Evolutionary conservation across 495 filamentous ascomycete species (phyloP), one percentile per base, ranked within the genome.

Genomic region (Massariosphaeria phaeospora): DNA sequence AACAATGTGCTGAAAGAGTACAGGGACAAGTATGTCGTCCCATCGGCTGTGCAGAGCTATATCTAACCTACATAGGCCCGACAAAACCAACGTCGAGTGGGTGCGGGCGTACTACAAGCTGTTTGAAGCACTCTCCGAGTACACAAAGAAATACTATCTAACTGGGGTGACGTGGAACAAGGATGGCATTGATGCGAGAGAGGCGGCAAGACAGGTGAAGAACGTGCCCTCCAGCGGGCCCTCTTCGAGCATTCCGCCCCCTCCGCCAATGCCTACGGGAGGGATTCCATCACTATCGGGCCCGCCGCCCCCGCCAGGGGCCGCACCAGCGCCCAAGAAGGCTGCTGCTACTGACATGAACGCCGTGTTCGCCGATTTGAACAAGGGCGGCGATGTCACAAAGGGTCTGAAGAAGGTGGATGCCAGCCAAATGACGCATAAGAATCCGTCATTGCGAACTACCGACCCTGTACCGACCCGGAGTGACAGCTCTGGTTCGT

Each of bases 371-470:
- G 82, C 80, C 48, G 82, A 96, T 55, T 76, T 99, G 55, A 97
- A 95, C 69, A 83, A 86, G 62, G 93, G 93, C 47, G 83, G 87
- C 55, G 72, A 76, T 20, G 86, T 99, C 56, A 99, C 93, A 12
- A 81, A 84, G 48, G 82, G 88, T 31, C 78, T 99, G 13, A 82
- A 85, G 48, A 99, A 95, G 74, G 93, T 99, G 24, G 89, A 95
- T 71, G 88, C 83, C 63, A 89, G 84, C 18, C 72, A 96, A 65
- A 95, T 96, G 90, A 97, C 93, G 40, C 93, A 99, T 75, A 97
- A 96, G 75, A 99, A 99, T 72, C 93, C 94, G n/a, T 79, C 80
- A 18, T 76, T 99, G 21, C 84, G 93, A 31, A 81, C 85, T 11
- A 74, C 77, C 45, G 85, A 84, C 8, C 79, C 79, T 10, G 89